Evolutionary conservation across 106 monocot species (phyloP).

Genomic region (Dendrobium nobile): DNA sequence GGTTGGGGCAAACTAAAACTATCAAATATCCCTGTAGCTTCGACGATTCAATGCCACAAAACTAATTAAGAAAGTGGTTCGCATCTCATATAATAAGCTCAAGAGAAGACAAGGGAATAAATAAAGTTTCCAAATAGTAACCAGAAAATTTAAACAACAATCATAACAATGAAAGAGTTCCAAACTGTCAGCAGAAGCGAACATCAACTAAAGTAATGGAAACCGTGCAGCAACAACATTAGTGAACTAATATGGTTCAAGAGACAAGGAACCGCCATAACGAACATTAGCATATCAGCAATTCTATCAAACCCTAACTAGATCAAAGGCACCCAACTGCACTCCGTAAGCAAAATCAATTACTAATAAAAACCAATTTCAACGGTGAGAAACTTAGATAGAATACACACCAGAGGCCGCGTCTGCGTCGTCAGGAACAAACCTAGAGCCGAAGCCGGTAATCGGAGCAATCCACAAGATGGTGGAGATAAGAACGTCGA

Average conservation of each 20-base stretch:
- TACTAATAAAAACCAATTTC: background rate
- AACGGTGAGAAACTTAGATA: background rate
- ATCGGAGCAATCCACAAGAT: conserved; percentile 49
- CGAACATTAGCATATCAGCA: background rate
- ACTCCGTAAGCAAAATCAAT: no score
- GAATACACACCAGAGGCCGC: conserved; percentile 15
- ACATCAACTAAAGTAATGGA: background rate
- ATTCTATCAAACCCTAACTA: background rate
- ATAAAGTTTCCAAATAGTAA: no score
- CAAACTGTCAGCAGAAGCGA: background rate
- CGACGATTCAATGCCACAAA: no score
- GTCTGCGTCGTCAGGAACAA: conserved; percentile 7
- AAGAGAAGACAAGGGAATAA: no score
- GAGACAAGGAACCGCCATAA: background rate
- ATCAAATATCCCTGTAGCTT: no score
- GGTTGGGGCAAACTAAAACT: no score
- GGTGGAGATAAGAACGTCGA: conserved; percentile 37
- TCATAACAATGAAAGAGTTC: background rate
- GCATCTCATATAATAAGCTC: no score
- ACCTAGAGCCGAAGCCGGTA: conserved; percentile 9
- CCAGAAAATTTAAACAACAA: no score
- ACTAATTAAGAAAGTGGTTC: no score
- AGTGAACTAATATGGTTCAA: background rate
- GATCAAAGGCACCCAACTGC: background rate
- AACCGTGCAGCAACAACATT: background rate